phyloP scores from a whole-genome alignment of 2,329 filamentous ascomycete genomes.

The Curvularia hawaiiensis region DNA sequence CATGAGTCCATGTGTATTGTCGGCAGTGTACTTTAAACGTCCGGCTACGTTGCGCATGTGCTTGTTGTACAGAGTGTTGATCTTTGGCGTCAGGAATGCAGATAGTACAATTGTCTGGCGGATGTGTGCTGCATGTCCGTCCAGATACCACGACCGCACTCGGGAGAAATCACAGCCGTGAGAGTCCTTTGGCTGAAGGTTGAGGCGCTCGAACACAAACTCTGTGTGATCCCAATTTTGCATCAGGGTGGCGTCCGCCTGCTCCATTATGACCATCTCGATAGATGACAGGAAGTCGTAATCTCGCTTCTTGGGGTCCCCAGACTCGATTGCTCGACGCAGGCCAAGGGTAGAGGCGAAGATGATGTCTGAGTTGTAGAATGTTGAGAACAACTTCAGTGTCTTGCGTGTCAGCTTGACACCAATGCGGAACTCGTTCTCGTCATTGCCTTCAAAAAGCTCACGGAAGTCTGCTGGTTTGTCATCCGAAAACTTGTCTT shows the following conservation, averaged over 20 bases:
- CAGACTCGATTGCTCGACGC: slow-evolving; percentile 84
- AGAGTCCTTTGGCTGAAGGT: slow-evolving; percentile 84
- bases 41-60: slow-evolving; percentile 83
- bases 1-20: slow-evolving; percentile 74
- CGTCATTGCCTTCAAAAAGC: slow-evolving; percentile 91
- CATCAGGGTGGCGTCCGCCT: slow-evolving; percentile 92
- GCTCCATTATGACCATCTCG: slow-evolving; percentile 87
- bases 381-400: slow-evolving; percentile 90
- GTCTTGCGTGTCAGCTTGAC: slow-evolving; percentile 97
- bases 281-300: slow-evolving; percentile 93
- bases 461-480: slow-evolving; percentile 87
- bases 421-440: slow-evolving; percentile 96
- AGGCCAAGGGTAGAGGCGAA: slow-evolving; percentile 88
- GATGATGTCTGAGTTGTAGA: slow-evolving; percentile 96
- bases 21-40: slow-evolving; percentile 71
- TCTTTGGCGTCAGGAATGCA: slow-evolving; percentile 85
- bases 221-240: slow-evolving; percentile 98
- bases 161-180: slow-evolving; percentile 94
- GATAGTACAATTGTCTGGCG: slow-evolving; percentile 85
- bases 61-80: slow-evolving; percentile 77
- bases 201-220: slow-evolving; percentile 89
- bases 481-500: slow-evolving; percentile 70
- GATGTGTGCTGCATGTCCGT: slow-evolving; percentile 77
- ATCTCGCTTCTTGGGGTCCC: slow-evolving; percentile 70
- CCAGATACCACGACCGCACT: slow-evolving; percentile 90